Conservation (phyloP, 2,329 filamentous ascomycete genomes). For the Stenocarpella maydis region DNA sequence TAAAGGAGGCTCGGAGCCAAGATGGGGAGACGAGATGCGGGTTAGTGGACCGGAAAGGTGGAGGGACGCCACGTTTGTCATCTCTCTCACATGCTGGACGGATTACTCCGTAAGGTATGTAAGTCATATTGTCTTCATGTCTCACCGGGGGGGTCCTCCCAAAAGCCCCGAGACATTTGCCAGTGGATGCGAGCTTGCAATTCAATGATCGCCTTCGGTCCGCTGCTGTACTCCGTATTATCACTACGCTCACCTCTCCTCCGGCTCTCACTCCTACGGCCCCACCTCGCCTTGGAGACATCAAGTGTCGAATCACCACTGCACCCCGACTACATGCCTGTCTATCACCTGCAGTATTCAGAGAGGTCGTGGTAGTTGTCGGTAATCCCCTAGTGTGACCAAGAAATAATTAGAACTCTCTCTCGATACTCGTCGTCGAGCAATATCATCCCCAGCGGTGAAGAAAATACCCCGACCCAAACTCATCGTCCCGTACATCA, state of each 20-base stretch:
- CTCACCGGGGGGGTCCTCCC: background rate
- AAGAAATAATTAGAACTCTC: background rate
- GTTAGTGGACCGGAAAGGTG: constrained; percentile 30
- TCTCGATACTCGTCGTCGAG: no score
- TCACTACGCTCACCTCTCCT: background rate
- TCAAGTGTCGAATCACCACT: background rate
- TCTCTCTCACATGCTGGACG: no score
- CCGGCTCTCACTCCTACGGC: background rate
- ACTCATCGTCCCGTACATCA: background rate
- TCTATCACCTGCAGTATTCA: background rate
- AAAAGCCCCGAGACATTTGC: background rate
- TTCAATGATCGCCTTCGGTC: background rate
- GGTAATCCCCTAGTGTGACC: no score
- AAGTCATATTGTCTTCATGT: background rate
- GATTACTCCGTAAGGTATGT: no score
- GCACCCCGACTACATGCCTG: background rate
- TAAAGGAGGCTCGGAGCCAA: background rate
- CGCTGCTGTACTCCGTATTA: no score
- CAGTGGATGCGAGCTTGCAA: background rate
- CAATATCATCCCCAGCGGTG: background rate
- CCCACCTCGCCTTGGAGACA: constrained; percentile 10
- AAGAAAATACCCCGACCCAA: background rate
- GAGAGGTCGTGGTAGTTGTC: no score
- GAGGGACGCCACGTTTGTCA: no score
- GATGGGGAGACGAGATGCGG: background rate